Percentiles rank a stretch among this genome's conserved stretches.
phyloP scores from a whole-genome alignment of 1,139 yeast species.

The Zygoascus hellenicus region DNA sequence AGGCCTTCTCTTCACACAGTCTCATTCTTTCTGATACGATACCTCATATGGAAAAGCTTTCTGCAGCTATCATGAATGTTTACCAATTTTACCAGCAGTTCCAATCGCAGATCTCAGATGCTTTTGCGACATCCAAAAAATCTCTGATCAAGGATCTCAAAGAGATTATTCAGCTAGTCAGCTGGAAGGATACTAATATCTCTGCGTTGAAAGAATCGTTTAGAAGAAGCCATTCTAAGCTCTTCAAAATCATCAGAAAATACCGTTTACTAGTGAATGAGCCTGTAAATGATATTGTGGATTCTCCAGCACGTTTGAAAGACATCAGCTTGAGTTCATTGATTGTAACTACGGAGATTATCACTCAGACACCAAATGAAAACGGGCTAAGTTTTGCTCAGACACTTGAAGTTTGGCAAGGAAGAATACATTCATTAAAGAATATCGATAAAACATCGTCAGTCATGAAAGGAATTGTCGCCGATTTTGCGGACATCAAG shows the following conservation, averaged over 20 bases:
- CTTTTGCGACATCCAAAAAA: slow-evolving; percentile 44
- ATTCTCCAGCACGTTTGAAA: slow-evolving; percentile 24
- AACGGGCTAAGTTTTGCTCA: slow-evolving; percentile 22
- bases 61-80: slow-evolving; percentile 54
- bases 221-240: slow-evolving; percentile 72
- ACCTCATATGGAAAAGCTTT: slow-evolving; percentile 22
- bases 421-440: slow-evolving; percentile 52
- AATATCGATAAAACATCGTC: slow-evolving; percentile 44
- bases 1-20: slow-evolving; percentile 55
- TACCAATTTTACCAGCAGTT: slow-evolving; percentile 66
- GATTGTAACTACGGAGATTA: not conserved
- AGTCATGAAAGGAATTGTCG: slow-evolving; percentile 32
- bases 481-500: slow-evolving; percentile 19
- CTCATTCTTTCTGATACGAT: slow-evolving; percentile 12
- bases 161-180: slow-evolving; percentile 81
- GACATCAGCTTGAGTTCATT: slow-evolving; percentile 2
- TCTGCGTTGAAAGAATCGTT: slow-evolving; percentile 94
- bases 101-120: slow-evolving; percentile 41
- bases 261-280: slow-evolving; percentile 60
- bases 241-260: slow-evolving; percentile 79
- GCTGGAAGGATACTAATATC: slow-evolving; percentile 96
- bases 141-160: slow-evolving; percentile 69
- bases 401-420: slow-evolving; percentile 43
- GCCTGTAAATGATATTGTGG: slow-evolving; percentile 53
- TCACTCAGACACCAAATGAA: not conserved